These are phyloP conservation scores for Kernera saxatilis DNA, from an alignment of 345 rosid species.

Conservation along the genomic window DNA sequence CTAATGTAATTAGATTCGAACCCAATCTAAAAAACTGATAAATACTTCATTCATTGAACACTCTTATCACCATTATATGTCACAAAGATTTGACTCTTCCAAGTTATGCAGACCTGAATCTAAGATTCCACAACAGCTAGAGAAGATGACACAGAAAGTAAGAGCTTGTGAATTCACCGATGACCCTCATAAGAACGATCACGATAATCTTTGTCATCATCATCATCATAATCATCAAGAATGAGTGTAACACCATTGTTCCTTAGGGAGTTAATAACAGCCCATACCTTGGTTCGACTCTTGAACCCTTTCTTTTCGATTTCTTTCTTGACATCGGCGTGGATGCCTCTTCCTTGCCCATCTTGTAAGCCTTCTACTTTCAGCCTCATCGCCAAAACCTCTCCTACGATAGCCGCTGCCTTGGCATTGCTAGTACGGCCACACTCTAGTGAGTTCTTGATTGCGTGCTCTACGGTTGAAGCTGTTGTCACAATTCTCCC, in stretches of 20 bases:
- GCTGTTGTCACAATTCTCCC: constrained; percentile 68
- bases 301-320: constrained; percentile 77
- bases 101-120: not conserved
- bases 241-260: constrained; percentile 68
- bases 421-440: constrained; percentile 79
- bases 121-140: not conserved
- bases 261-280: constrained; percentile 58
- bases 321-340: constrained; percentile 62
- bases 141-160: not conserved
- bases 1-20: too few species aligned
- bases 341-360: constrained; percentile 75
- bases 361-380: constrained; percentile 78
- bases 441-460: constrained; percentile 69
- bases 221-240: constrained; percentile 47
- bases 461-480: constrained; percentile 71
- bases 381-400: constrained; percentile 77
- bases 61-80: not conserved
- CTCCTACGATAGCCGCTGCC: constrained; percentile 68
- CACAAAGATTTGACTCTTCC: not conserved
- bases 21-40: too few species aligned
- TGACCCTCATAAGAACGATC: constrained; percentile 18
- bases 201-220: constrained; percentile 9
- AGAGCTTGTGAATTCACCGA: not conserved
- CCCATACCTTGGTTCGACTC: constrained; percentile 51
- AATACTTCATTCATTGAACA: not conserved